Conservation (phyloP, 306 rosid species). For the Pyrus communis region DNA sequence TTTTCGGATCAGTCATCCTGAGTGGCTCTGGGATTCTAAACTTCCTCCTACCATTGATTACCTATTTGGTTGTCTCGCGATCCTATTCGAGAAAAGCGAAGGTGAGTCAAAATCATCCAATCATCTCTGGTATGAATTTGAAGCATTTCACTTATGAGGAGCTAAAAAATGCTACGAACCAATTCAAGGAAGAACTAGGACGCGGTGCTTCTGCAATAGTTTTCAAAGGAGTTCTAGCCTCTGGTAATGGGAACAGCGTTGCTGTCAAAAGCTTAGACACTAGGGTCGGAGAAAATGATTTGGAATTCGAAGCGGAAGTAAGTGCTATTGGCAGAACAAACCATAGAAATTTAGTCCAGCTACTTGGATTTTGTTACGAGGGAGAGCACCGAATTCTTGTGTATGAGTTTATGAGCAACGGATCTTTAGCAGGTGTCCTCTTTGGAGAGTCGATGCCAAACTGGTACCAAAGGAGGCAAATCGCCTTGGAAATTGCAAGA, state of each 20-base stretch:
- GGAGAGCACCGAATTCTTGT: slow-evolving; percentile 12
- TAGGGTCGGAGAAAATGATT: slow-evolving; percentile 21
- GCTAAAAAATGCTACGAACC: neutral
- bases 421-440: slow-evolving; percentile 4
- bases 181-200: slow-evolving; percentile 27
- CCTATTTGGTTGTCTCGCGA: too few species aligned
- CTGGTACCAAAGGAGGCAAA: neutral
- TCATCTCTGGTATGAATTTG: slow-evolving; percentile 1
- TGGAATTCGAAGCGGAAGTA: slow-evolving; percentile 30
- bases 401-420: slow-evolving; percentile 18
- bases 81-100: too few species aligned
- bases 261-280: slow-evolving; percentile 37
- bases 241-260: neutral
- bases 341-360: slow-evolving; percentile 20
- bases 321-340: slow-evolving; percentile 23
- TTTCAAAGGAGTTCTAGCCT: slow-evolving; percentile 18
- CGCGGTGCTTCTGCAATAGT: slow-evolving; percentile 25
- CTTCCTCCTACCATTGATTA: neutral
- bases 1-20: slow-evolving; percentile 17
- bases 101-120: neutral
- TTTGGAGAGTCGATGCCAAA: neutral
- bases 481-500: neutral
- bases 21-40: slow-evolving; percentile 13
- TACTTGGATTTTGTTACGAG: slow-evolving; percentile 13
- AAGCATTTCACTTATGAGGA: neutral